Percentiles rank a stretch among this genome's conserved stretches.
Conservation (phyloP, 108 stramenopile genomes). For the Nannochloropsis oceanica region DNA sequence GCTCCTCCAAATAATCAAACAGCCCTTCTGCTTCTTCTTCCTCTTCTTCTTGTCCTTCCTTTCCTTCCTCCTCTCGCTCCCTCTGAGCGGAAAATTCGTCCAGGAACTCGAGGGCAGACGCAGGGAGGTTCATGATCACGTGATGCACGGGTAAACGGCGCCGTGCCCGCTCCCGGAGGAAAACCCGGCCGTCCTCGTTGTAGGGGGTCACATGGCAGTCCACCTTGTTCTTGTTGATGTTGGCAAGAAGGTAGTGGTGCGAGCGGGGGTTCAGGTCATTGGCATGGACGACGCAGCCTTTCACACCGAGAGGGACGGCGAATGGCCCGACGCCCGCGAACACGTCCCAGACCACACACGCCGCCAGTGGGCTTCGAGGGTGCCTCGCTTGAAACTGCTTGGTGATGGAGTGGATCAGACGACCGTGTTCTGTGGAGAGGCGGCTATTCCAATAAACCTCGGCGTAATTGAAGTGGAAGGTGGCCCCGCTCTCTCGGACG, state of each 20-base stretch:
- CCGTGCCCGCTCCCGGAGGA: conserved; percentile 38
- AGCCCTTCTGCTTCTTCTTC: neutral
- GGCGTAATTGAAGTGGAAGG: conserved; percentile 71
- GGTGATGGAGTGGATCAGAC: conserved; percentile 55
- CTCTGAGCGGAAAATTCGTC: conserved; percentile 67
- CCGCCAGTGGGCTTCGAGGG: neutral
- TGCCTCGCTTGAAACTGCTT: neutral
- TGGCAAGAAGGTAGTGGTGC: conserved; percentile 53
- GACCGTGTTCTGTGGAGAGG: conserved; percentile 60
- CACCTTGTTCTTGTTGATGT: conserved; percentile 65
- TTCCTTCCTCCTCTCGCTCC: neutral
- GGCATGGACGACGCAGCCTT: conserved; percentile 44
- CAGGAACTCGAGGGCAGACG: conserved; percentile 71
- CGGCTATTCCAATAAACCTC: conserved; percentile 95
- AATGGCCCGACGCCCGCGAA: conserved; percentile 97
- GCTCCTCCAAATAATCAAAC: neutral
- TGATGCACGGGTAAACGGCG: conserved; percentile 35
- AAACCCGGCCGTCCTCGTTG: conserved; percentile 74
- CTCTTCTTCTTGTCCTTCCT: neutral
- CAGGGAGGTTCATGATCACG: conserved; percentile 91
- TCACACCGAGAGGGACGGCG: conserved; percentile 62
- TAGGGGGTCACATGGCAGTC: conserved; percentile 34
- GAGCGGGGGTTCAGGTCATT: conserved; percentile 88
- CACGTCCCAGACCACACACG: conserved; percentile 64
- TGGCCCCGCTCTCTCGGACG: conserved; percentile 69